These are phyloP conservation scores for Glarea lozoyensis DNA, from an alignment of 495 filamentous ascomycete genomes.

Conservation along the genomic window DNA sequence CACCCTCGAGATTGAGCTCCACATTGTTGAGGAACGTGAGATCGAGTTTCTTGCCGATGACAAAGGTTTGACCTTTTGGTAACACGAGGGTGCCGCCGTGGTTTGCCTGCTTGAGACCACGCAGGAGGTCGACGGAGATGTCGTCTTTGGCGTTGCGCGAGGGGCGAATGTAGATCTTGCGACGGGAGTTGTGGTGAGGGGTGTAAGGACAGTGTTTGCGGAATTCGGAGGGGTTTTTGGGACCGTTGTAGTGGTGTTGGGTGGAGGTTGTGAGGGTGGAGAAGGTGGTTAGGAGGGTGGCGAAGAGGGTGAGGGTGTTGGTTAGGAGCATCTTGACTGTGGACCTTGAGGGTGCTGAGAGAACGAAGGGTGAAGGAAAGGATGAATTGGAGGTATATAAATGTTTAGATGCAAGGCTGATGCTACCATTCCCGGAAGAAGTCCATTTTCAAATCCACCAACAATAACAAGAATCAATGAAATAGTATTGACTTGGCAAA, in stretches of 20 bases:
- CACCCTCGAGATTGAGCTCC: slow-evolving; percentile 47
- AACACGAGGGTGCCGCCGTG: slow-evolving; percentile 42
- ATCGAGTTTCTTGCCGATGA: slow-evolving; percentile 48
- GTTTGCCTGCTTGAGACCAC: slow-evolving; percentile 43
- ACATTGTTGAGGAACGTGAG: slow-evolving; percentile 46
- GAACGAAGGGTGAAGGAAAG: too few relatives aligned
- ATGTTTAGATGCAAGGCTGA: too few relatives aligned
- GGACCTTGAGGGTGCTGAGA: too few relatives aligned
- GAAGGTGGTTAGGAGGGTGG: too few relatives aligned
- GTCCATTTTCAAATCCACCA: too few relatives aligned
- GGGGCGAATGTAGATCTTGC: slow-evolving; percentile 37
- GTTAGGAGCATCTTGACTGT: too few relatives aligned
- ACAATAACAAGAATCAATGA: too few relatives aligned
- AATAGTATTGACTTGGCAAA: too few relatives aligned
- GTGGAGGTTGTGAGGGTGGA: too few relatives aligned
- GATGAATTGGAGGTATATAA: too few relatives aligned
- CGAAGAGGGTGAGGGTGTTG: too few relatives aligned
- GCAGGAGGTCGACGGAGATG: slow-evolving; percentile 42
- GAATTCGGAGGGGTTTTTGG: slow-evolving; percentile 4
- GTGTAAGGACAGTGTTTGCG: slow-evolving; percentile 3
- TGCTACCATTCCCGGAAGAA: too few relatives aligned
- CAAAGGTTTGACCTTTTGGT: slow-evolving; percentile 39
- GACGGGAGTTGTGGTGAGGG: slow-evolving; percentile 27
- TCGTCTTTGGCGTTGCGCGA: slow-evolving; percentile 45
- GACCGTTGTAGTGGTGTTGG: slow-evolving; percentile 1